Evolutionary conservation across 2,329 filamentous ascomycete species (phyloP).

Genomic region (Amauroascus verrucosus): DNA sequence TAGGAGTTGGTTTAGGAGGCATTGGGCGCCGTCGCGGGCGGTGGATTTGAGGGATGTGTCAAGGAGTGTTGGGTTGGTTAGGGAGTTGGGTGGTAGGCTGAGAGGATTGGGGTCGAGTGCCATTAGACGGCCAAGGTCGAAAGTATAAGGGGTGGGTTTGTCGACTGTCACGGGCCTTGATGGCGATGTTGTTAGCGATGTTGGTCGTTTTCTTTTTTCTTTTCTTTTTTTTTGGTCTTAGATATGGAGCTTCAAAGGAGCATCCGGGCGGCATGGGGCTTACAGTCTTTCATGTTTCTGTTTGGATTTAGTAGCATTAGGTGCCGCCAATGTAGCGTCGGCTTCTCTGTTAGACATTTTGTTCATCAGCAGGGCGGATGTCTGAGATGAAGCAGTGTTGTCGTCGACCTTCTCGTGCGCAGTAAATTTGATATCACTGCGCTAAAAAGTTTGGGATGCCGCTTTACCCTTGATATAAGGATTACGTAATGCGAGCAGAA

Average conservation of each 20-base stretch:
- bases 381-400: not conserved
- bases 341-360: slow-evolving; percentile 25
- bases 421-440: not conserved
- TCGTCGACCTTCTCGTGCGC: not conserved
- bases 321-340: slow-evolving; percentile 18
- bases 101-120: slow-evolving; percentile 81
- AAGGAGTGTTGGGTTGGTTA: slow-evolving; percentile 28
- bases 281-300: slow-evolving; percentile 35
- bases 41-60: slow-evolving; percentile 61
- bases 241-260: not conserved
- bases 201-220: not conserved
- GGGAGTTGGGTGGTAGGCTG: slow-evolving; percentile 40
- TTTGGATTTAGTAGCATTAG: slow-evolving; percentile 18
- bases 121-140: slow-evolving; percentile 80
- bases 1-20: slow-evolving; percentile 86
- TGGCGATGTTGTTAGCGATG: not conserved
- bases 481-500: not conserved
- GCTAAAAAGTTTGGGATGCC: not conserved
- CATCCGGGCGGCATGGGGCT: slow-evolving; percentile 14
- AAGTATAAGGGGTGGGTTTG: slow-evolving; percentile 83
- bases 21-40: slow-evolving; percentile 83
- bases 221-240: not conserved
- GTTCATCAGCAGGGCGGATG: not conserved
- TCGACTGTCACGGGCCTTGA: slow-evolving; percentile 52
- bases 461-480: not conserved